Evolutionary conservation across 257 asterid species (phyloP), one percentile per base, ranked within the genome.

Genomic region (Datura wrightii): DNA sequence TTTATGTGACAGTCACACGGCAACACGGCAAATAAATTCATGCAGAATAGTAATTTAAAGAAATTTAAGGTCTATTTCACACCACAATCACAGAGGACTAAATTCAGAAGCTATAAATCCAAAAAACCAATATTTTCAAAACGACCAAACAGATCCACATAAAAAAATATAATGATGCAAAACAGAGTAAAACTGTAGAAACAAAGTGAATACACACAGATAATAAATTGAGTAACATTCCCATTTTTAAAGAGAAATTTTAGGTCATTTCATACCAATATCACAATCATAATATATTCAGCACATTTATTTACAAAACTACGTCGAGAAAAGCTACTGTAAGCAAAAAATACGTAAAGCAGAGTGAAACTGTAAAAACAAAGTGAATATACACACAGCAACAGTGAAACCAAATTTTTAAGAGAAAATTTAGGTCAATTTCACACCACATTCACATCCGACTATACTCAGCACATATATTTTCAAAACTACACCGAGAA

Each of bases 41-140:
- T 44, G 44, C 80, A 54, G 88, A 41, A 18, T 39, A 39, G 42
- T 3, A 39, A 39, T 39, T 39, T 70, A 18, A 18, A 59, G 37
- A 85, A 74, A 71, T 34, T 39, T 44, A 13, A 62, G 85, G 82
- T 62, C 82, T 88, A 84, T 39, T 79, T 10, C 46, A n/a, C 67
- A 52, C 65, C 34, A n/a, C 34, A 58, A 71, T 44, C 56, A 46
- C 10, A 19, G 5, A 1, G 3, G 39, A 10, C 80, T 70, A 42
- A 70, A 70, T 8, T 70, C 34, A 70, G 8, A 36, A 18, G 8
- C 54, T 41, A 42, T 41, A 70, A 15, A 44, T 1, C 3, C 15
- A 67, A 1, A 14, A 44, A 19, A 44, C 2, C 37, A 70, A 70
- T 70, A n/a, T n/a, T n/a, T n/a, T n/a, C n/a, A n/a, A n/a, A n/a